Conservation (phyloP, 2,329 filamentous ascomycete species). For the Talaromyces amestolkiae region DNA sequence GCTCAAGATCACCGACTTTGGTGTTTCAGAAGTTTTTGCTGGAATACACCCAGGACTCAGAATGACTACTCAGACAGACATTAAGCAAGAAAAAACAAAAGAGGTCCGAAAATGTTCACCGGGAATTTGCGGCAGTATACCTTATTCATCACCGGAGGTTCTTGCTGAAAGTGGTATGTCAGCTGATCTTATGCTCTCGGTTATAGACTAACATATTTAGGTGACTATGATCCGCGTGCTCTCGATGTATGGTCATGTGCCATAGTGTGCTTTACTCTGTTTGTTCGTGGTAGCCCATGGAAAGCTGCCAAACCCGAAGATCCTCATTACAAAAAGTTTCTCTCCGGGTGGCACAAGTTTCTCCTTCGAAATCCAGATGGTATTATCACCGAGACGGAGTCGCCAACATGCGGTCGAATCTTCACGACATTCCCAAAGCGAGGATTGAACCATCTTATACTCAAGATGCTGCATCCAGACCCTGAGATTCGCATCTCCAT, state of each 20-base stretch:
- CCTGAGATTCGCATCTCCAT: slow-evolving; percentile 69
- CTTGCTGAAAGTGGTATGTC: slow-evolving; percentile 61
- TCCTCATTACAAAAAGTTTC: slow-evolving; percentile 63
- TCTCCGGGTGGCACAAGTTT: slow-evolving; percentile 68
- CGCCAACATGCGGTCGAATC: slow-evolving; percentile 64
- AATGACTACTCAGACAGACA: slow-evolving; percentile 65
- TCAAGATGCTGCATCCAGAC: slow-evolving; percentile 80
- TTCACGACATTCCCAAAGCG: slow-evolving; percentile 54
- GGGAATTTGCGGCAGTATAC: slow-evolving; percentile 79
- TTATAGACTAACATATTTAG: slow-evolving; percentile 27
- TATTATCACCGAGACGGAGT: slow-evolving; percentile 57
- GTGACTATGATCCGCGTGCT: slow-evolving; percentile 68
- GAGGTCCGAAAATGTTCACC: slow-evolving; percentile 70
- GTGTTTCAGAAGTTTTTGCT: slow-evolving; percentile 80
- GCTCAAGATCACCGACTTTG: slow-evolving; percentile 89
- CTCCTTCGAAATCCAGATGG: slow-evolving; percentile 55
- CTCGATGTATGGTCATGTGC: slow-evolving; percentile 85
- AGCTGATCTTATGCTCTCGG: slow-evolving; percentile 25
- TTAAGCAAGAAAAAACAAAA: slow-evolving; percentile 66
- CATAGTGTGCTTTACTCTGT: slow-evolving; percentile 76
- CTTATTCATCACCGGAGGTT: slow-evolving; percentile 86
- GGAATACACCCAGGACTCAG: slow-evolving; percentile 77
- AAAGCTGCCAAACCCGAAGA: slow-evolving; percentile 60
- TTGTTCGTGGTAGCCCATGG: slow-evolving; percentile 73
- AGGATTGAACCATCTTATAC: slow-evolving; percentile 64